Percentiles rank a stretch among this genome's conserved stretches.
Evolutionary conservation across 1,139 yeast genomes (phyloP).

Genomic region (Blastobotrys illinoisensis): DNA sequence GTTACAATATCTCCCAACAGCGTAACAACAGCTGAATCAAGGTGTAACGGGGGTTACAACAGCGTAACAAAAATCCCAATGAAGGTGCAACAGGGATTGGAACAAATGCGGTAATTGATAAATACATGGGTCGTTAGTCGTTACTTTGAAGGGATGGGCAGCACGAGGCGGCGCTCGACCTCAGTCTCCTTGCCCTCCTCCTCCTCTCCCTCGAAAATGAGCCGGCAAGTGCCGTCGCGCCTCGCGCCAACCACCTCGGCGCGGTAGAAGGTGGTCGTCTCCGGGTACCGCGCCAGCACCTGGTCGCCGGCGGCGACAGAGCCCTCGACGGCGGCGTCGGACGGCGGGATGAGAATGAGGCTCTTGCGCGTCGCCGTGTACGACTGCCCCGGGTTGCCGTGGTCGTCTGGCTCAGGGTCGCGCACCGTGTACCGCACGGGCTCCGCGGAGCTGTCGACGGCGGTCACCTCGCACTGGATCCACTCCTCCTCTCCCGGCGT

Average conservation of each 20-base stretch:
- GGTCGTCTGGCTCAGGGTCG: conserved; percentile 97
- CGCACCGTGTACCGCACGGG: conserved; percentile 72
- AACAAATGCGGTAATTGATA: no score
- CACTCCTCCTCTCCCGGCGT: conserved; percentile 62
- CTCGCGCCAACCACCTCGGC: conserved; percentile 83
- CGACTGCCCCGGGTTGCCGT: conserved; percentile 81
- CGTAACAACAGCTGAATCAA: no score
- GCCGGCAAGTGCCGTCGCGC: conserved; percentile 69
- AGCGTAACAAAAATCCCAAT: no score
- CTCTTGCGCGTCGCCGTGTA: conserved; percentile 82
- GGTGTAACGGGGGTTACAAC: no score
- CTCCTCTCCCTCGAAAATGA: conserved; percentile 94
- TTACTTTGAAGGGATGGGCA: conserved; percentile 40
- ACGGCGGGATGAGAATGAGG: conserved; percentile 62
- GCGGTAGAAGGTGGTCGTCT: conserved; percentile 93
- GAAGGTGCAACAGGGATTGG: no score
- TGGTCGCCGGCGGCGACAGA: conserved; percentile 69
- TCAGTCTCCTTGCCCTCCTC: conserved; percentile 95
- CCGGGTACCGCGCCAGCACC: conserved; percentile 93
- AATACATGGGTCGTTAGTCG: no score
- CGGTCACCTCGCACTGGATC: conserved; percentile 91
- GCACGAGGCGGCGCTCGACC: conserved; percentile 75
- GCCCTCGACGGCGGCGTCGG: conserved; percentile 36
- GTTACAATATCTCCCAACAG: no score
- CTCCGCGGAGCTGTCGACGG: conserved; percentile 54